Conservation (phyloP, 352 stramenopile species). For the Phytophthora quininea region DNA sequence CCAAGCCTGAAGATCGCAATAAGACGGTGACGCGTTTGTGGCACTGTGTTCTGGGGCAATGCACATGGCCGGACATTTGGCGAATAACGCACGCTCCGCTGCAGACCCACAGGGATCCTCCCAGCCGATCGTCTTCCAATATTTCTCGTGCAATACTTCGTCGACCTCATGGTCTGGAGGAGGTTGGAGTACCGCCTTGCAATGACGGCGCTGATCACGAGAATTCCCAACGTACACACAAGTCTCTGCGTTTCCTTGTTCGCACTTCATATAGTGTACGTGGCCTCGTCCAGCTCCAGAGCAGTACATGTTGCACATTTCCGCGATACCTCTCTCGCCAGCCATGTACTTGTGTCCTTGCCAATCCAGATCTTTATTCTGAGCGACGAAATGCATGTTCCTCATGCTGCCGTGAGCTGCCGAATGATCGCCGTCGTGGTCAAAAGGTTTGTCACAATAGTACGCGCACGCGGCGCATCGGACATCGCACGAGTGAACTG, state of each 20-base stretch:
- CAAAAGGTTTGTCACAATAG: slow-evolving; percentile 46
- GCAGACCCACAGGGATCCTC: slow-evolving; percentile 48
- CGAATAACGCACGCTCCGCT: slow-evolving; percentile 35
- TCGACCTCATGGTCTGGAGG: slow-evolving; percentile 34
- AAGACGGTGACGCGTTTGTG: slow-evolving; percentile 25
- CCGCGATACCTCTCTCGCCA: slow-evolving; percentile 44
- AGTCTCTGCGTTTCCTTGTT: slow-evolving; percentile 10
- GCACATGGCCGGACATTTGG: slow-evolving; percentile 44
- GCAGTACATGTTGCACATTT: slow-evolving; percentile 65
- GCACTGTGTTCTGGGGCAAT: slow-evolving; percentile 38
- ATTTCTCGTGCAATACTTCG: slow-evolving; percentile 50
- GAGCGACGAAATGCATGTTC: slow-evolving; percentile 48
- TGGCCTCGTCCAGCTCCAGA: slow-evolving; percentile 48
- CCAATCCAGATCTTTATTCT: slow-evolving; percentile 29
- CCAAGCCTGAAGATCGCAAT: slow-evolving; percentile 40
- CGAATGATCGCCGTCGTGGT: slow-evolving; percentile 38
- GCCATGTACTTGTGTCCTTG: slow-evolving; percentile 29
- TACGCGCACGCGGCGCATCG: slow-evolving; percentile 47
- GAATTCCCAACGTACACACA: slow-evolving; percentile 38
- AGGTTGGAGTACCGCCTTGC: slow-evolving; percentile 25
- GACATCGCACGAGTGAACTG: slow-evolving; percentile 38
- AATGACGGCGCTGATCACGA: slow-evolving; percentile 44
- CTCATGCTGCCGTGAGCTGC: slow-evolving; percentile 59
- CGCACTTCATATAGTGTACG: slow-evolving; percentile 54
- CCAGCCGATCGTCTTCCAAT: slow-evolving; percentile 58